A percentile compares a stretch with the other conserved stretches of the same genome.
Conservation (phyloP, 495 filamentous ascomycete species). For the Immersiella caudata region DNA sequence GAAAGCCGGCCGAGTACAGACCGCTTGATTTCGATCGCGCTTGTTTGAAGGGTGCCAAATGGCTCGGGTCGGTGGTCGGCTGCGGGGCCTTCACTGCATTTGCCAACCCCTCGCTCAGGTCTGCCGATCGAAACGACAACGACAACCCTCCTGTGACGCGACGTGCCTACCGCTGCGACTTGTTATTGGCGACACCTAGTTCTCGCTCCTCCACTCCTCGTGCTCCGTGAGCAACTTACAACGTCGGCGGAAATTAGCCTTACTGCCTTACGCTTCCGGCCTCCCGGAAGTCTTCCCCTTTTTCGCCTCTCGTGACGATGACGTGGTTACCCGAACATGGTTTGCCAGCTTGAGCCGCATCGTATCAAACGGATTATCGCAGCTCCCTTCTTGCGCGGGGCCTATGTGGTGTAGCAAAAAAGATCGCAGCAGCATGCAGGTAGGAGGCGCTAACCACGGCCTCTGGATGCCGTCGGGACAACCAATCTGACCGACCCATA, state of each 20-base stretch:
- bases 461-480: background rate
- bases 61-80: background rate
- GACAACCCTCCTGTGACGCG: background rate
- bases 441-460: background rate
- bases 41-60: conserved; percentile 5
- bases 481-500: background rate
- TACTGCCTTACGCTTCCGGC: conserved; percentile 6
- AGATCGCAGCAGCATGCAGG: background rate
- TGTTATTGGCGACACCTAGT: background rate
- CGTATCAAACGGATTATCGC: background rate
- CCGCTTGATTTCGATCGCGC: background rate
- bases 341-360: background rate
- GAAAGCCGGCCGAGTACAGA: background rate
- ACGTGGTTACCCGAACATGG: background rate
- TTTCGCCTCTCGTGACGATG: background rate
- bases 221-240: background rate
- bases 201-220: background rate
- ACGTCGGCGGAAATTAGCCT: background rate
- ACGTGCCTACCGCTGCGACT: background rate
- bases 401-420: background rate
- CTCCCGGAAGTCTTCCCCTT: background rate
- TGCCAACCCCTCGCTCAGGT: background rate
- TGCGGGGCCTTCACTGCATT: conserved; percentile 8
- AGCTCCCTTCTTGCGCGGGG: background rate
- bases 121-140: background rate